phyloP scores from a whole-genome alignment of 2,329 filamentous ascomycete species.

The Nemania sp. region DNA sequence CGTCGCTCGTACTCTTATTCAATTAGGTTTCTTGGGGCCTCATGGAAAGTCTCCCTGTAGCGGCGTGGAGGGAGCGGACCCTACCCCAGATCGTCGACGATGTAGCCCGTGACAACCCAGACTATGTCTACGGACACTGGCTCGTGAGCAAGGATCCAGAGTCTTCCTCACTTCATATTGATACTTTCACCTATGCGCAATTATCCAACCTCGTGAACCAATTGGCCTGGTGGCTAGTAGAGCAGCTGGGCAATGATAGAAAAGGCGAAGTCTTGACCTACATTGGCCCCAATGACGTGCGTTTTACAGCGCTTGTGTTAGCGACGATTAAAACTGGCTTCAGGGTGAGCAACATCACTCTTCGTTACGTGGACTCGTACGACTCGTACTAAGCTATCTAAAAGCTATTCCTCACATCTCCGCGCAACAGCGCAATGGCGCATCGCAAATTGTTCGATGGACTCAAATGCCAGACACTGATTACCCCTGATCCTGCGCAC shows the following conservation, averaged over 20 bases:
- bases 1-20: too few relatives aligned
- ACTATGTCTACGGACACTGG: constrained; percentile 15
- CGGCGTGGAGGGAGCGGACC: constrained; percentile 1
- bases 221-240: too few relatives aligned
- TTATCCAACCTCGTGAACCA: too few relatives aligned
- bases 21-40: too few relatives aligned
- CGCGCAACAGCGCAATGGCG: constrained; percentile 43
- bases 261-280: constrained; percentile 42
- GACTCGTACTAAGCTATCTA: too few relatives aligned
- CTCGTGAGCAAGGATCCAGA: not conserved
- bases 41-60: too few relatives aligned
- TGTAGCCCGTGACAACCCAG: constrained; percentile 8
- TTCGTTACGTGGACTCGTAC: too few relatives aligned
- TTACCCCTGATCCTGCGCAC: constrained; percentile 34
- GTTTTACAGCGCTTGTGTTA: constrained; percentile 27
- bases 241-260: constrained; percentile 29
- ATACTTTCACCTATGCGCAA: too few relatives aligned
- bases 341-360: constrained; percentile 25
- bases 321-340: constrained; percentile 36
- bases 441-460: constrained; percentile 38
- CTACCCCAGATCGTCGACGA: constrained; percentile 18
- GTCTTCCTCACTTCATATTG: constrained; percentile 7
- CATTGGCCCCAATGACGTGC: constrained; percentile 41
- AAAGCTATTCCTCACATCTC: constrained; percentile 42
- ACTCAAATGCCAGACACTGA: constrained; percentile 38